A percentile compares a stretch with the other conserved stretches of the same genome.
phyloP scores from a whole-genome alignment of 108 stramenopile species.

The Pseudonitzschia delicatissima region DNA sequence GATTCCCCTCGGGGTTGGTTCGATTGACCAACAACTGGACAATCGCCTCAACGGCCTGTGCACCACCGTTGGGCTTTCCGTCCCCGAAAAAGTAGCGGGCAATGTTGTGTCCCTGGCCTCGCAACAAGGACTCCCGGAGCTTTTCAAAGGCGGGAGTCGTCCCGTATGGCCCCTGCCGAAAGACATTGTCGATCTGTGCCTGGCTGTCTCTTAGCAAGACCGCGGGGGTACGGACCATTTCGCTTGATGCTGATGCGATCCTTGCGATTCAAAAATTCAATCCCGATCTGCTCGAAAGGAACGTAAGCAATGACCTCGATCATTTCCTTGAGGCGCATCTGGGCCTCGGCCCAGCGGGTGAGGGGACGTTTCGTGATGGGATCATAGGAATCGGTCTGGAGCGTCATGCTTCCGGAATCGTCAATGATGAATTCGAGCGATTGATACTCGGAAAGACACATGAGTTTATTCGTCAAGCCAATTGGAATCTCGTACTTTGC shows the following conservation, averaged over 20 bases:
- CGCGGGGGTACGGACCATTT: conserved; percentile 28
- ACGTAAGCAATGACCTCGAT: conserved; percentile 48
- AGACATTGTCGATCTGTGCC: conserved; percentile 33
- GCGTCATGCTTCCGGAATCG: conserved; percentile 43
- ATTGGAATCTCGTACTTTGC: conserved; percentile 54
- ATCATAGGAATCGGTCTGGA: conserved; percentile 31
- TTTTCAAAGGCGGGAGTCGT: conserved; percentile 46
- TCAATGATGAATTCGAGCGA: conserved; percentile 48
- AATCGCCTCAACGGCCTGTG: conserved; percentile 35
- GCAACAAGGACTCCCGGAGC: conserved; percentile 40
- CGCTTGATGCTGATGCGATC: conserved; percentile 28
- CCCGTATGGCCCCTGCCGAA: conserved; percentile 32
- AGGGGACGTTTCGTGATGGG: conserved; percentile 16
- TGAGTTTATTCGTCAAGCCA: conserved; percentile 47
- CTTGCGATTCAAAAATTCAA: conserved; percentile 46
- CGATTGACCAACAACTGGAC: conserved; percentile 34
- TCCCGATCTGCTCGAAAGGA: conserved; percentile 35
- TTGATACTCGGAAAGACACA: conserved; percentile 41
- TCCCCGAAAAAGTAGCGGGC: conserved; percentile 55
- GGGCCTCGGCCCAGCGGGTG: conserved; percentile 42
- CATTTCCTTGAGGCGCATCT: conserved; percentile 44
- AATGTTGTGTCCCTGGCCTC: conserved; percentile 30
- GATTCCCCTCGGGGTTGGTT: conserved; percentile 35
- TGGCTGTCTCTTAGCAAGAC: conserved; percentile 32
- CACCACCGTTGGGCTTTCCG: conserved; percentile 49